Conservation (phyloP, 2,329 filamentous ascomycete genomes). For the Aureobasidium mangrovei region DNA sequence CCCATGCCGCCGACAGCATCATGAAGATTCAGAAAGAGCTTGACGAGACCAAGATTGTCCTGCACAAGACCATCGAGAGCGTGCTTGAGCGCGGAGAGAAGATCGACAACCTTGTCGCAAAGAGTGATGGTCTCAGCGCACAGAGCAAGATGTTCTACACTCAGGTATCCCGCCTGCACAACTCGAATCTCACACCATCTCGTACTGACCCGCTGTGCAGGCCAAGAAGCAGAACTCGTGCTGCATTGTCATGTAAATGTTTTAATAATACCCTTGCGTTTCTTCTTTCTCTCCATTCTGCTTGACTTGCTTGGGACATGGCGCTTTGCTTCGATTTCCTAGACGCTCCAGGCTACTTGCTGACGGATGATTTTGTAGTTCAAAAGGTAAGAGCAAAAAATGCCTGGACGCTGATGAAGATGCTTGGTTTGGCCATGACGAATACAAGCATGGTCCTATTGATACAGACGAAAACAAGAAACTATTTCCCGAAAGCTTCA, state of each 20-base stretch:
- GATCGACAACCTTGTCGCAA: slow-evolving; percentile 86
- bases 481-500: not conserved
- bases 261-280: slow-evolving; percentile 14
- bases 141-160: slow-evolving; percentile 98
- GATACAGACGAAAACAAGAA: not conserved
- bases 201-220: slow-evolving; percentile 41
- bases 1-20: slow-evolving; percentile 81
- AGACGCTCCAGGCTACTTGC: no score
- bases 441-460: not conserved
- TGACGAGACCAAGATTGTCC: slow-evolving; percentile 92
- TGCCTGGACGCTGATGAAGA: not conserved
- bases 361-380: no score
- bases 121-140: slow-evolving; percentile 81
- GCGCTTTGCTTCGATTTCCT: no score
- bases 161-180: slow-evolving; percentile 42
- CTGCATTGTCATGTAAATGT: slow-evolving; percentile 45
- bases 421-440: not conserved
- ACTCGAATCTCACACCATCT: not conserved
- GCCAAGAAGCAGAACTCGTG: slow-evolving; percentile 56
- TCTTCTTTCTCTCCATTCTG: not conserved
- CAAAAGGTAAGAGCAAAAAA: no score
- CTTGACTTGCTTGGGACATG: not conserved
- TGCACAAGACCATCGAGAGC: slow-evolving; percentile 94
- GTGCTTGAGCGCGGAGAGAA: slow-evolving; percentile 86
- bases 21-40: slow-evolving; percentile 81